These are phyloP conservation scores for Phoenix roebelenii DNA, from an alignment of 176 grass and related monocot species.

Conservation along the genomic window DNA sequence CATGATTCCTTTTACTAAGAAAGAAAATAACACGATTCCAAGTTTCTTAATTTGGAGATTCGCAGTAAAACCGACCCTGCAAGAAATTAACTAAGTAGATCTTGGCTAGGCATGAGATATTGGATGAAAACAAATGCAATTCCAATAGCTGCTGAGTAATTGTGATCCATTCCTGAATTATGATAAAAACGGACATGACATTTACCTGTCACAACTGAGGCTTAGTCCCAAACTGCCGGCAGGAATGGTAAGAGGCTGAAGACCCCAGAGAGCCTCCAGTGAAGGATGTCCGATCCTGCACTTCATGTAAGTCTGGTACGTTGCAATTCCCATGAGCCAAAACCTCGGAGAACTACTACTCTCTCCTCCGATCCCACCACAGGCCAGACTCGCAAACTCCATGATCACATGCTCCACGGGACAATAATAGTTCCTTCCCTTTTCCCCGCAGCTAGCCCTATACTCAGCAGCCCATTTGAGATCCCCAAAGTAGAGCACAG, in stretches of 20 bases:
- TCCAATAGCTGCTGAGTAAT: not conserved
- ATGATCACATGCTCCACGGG: constrained; percentile 68
- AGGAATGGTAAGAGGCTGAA: constrained; percentile 61
- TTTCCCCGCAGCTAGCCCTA: constrained; percentile 32
- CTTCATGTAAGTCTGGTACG: constrained; percentile 59
- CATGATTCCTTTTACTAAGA: too few relatives aligned
- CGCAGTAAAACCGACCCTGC: too few relatives aligned
- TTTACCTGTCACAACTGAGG: constrained; percentile 78
- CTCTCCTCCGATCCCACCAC: constrained; percentile 17
- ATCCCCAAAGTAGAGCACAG: constrained; percentile 61
- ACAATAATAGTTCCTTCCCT: constrained; percentile 38
- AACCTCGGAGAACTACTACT: constrained; percentile 7
- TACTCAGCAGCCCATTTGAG: constrained; percentile 52
- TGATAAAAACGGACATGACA: not conserved
- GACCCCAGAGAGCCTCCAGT: constrained; percentile 64
- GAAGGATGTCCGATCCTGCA: constrained; percentile 63
- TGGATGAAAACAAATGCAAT: not conserved
- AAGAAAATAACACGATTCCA: too few relatives aligned
- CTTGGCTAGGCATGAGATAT: too few relatives aligned
- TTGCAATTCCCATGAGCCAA: constrained; percentile 74
- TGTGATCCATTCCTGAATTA: not conserved
- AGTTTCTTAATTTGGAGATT: too few relatives aligned
- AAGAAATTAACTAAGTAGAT: too few relatives aligned
- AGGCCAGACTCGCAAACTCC: constrained; percentile 52
- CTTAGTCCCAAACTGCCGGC: constrained; percentile 54